Evolutionary conservation across 164 flowering plant genomes (phyloP), one percentile per base, ranked within the genome.

Genomic region (Cinnamomum chago): DNA sequence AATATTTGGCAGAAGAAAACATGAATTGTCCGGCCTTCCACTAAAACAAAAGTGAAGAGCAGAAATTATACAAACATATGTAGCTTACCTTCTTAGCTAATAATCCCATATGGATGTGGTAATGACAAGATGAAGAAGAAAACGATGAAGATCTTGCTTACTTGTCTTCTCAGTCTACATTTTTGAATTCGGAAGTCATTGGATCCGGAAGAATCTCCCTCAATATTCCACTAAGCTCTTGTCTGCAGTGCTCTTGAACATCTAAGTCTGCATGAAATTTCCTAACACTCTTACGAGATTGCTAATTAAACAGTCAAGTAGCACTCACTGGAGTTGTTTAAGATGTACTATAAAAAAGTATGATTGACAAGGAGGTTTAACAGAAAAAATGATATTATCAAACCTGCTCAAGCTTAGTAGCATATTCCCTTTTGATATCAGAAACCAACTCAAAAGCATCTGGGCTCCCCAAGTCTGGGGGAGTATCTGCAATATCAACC

Each of bases 281-380:
- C 78, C 86, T 83, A 6, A 92, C 90, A 23, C 94, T 88, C 69
- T 89, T 92, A 68, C 86, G 88, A 28, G 97, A 90, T 95, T 92
- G 87, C 81, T 84, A 75, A 60, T 75, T 58, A 47, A 73, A 73
- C 18, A 15, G 4, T 62, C 18, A 51, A 70, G 25, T 24, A 27
- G 62, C 64, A 50, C 15, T 52, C 27, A 50, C 12, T 1, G 27
- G 40, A 67, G 27, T 25, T 22, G 27, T 20, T 20, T 40, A 40
- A 40, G 47, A 40, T 40, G 47, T 40, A 40, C n/a, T 17, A 15
- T 55, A 55, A 55, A 55, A 55, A 55, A 55, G 4, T 11, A 20
- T 4, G 15, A 27, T 27, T 30, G 22, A 30, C 71, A 68, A 68
- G 40, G 50, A 71, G 15, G 0, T 2, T 47, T 24, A 22, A 68